These are phyloP conservation scores for Funneliformis mosseae DNA, from an alignment of 192 early-diverging fungal genomes.

Conservation along the genomic window DNA sequence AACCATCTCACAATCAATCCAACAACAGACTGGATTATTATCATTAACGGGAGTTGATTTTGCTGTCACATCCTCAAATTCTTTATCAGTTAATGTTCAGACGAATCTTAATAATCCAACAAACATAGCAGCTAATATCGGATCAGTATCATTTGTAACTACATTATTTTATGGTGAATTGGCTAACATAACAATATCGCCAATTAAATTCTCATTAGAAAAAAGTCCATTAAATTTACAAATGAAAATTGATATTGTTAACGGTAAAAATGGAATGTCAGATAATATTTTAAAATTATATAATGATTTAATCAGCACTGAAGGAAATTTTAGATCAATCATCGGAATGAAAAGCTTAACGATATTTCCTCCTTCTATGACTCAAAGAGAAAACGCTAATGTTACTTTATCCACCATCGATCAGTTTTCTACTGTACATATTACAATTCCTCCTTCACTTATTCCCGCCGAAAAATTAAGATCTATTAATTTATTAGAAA, in stretches of 20 bases:
- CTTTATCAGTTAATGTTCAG: background rate
- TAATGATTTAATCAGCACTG: background rate
- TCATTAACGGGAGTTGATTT: background rate
- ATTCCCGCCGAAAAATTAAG: background rate
- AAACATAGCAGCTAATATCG: background rate
- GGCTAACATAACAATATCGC: background rate
- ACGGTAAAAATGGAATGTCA: background rate
- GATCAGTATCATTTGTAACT: background rate
- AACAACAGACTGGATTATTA: background rate
- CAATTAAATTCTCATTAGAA: background rate
- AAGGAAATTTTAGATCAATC: background rate
- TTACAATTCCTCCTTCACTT: background rate
- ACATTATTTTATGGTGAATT: background rate
- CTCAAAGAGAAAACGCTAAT: background rate
- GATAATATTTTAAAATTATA: conserved; percentile 4
- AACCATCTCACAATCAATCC: background rate
- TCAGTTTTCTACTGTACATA: background rate
- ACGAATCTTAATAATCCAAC: conserved; percentile 1
- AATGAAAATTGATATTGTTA: background rate
- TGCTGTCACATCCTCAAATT: background rate
- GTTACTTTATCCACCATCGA: background rate
- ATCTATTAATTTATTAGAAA: background rate
- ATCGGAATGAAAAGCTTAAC: background rate
- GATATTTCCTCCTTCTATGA: background rate
- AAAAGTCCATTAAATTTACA: background rate